Evolutionary conservation across 768 basidiomycete species (phyloP).

Genomic region (Mycena metata): DNA sequence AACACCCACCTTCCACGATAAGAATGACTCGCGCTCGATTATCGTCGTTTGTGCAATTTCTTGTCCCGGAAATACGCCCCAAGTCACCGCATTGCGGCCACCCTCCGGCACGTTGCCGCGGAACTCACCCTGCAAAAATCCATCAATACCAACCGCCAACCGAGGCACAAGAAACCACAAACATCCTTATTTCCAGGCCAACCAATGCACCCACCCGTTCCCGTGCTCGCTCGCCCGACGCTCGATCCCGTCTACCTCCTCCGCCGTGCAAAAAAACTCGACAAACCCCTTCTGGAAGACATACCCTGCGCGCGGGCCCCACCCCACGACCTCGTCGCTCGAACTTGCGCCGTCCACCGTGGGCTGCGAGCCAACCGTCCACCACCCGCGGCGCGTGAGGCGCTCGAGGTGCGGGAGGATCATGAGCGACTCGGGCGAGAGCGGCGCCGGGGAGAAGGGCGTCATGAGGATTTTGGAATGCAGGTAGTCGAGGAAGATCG

Average conservation of each 20-base stretch:
- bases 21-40: conserved; percentile 94
- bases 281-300: conserved; percentile 99
- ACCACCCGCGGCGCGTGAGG: conserved; percentile 86
- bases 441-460: conserved; percentile 88
- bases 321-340: conserved; percentile 85
- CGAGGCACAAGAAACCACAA: conserved; percentile 40
- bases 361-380: conserved; percentile 98
- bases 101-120: conserved; percentile 83
- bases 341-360: conserved; percentile 87
- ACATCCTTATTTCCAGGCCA: conserved; percentile 88
- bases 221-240: conserved; percentile 66
- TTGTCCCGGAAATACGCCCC: conserved; percentile 98
- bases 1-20: conserved; percentile 90
- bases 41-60: conserved; percentile 97
- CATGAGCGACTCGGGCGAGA: conserved; percentile 84
- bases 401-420: conserved; percentile 84
- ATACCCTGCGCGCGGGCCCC: conserved; percentile 94
- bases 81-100: conserved; percentile 95
- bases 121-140: conserved; percentile 77
- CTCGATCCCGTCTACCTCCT: conserved; percentile 73
- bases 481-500: conserved; percentile 86
- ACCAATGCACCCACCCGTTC: conserved; percentile 82
- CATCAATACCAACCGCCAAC: neutral
- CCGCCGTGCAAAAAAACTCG: conserved; percentile 88
- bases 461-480: conserved; percentile 79